Percentiles rank a stretch among this genome's conserved stretches.
phyloP scores from a whole-genome alignment of 192 early-diverging fungal species.

The Polychytrium aggregatum region DNA sequence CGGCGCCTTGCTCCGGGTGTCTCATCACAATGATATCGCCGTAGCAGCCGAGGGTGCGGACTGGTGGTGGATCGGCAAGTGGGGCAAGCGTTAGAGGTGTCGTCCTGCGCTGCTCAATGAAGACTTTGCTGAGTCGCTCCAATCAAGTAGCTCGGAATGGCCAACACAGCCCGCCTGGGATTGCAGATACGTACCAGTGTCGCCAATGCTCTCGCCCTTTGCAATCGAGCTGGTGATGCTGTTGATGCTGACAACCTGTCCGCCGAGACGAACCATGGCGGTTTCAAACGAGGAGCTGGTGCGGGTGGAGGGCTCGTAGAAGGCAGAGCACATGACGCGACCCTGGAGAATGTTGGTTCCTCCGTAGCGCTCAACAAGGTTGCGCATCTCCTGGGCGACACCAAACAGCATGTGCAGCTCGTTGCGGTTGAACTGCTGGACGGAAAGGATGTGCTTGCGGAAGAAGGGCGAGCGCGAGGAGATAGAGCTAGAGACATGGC shows the following conservation, averaged over 20 bases:
- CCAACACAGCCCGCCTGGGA: too few relatives aligned
- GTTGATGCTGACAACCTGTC: conserved; percentile 76
- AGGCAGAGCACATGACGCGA: conserved; percentile 87
- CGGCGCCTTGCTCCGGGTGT: conserved; percentile 83
- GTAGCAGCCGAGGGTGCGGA: conserved; percentile 87
- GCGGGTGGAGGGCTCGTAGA: conserved; percentile 94
- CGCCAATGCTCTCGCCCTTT: conserved; percentile 92
- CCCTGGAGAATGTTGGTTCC: conserved; percentile 74
- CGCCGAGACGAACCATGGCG: conserved; percentile 89
- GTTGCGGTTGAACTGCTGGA: conserved; percentile 83
- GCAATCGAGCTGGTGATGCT: conserved; percentile 75
- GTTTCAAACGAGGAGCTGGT: conserved; percentile 89
- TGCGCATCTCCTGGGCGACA: conserved; percentile 94
- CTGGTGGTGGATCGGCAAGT: conserved; percentile 18
- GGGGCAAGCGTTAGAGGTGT: background rate
- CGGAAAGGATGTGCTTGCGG: conserved; percentile 84
- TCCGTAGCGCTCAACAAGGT: conserved; percentile 81
- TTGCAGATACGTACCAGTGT: conserved; percentile 55
- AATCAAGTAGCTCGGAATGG: too few relatives aligned
- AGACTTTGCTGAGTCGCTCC: too few relatives aligned
- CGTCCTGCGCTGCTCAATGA: too few relatives aligned
- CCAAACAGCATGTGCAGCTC: conserved; percentile 93
- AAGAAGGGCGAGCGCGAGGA: conserved; percentile 77
- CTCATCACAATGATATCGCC: conserved; percentile 86
- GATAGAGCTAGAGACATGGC: conserved; percentile 38